Evolutionary conservation across 1,284 basidiomycete species (phyloP), one percentile per base, ranked within the genome.

Genomic region (Exobasidium rhododendri): DNA sequence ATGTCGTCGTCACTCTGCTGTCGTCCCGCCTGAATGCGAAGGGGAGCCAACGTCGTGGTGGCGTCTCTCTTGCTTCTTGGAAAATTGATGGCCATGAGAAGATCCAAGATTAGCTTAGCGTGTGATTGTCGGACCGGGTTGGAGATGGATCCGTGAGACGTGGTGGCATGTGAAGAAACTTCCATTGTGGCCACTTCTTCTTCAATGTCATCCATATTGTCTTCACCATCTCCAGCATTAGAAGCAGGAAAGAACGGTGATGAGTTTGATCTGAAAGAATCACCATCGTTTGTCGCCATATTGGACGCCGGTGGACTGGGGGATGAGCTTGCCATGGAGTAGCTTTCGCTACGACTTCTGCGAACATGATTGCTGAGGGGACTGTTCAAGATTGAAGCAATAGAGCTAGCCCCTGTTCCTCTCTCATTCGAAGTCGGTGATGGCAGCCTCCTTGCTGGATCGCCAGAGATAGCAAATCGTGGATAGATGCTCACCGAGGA

Each of bases 1-100:
- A 45, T 45, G 4, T 56, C 35, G 29, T 56, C 55, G n/a, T 29
- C 31, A 31, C 28, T 20, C 29, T 56, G 20, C 40, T 3, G 22
- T 6, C 52, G 13, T 2, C 20, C 6, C 17, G n/a, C 20, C 14
- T 5, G 6, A 20, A 55, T 14, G 31, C 20, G 22, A 4, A 35
- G 2, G 10, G 57, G 31, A 52, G 57, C 46, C 57, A 35, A 44
- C 10, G 17, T 26, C 24, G 22, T 30, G 17, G 35, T 13, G n/a
- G 35, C 2, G 28, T 20, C 31, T n/a, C 30, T 30, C 11, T 46
- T 22, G 7, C 57, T 17, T 45, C 61, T 56, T 24, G 73, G 71
- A 49, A 67, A 71, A 59, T 74, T 74, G 67, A 74, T 68, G 30
- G 73, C 73, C 20, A 73, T 62, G 20, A 74, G 59, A 6, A 74